Conservation (phyloP, 164 flowering plant genomes). For the Brasenia schreberi region DNA sequence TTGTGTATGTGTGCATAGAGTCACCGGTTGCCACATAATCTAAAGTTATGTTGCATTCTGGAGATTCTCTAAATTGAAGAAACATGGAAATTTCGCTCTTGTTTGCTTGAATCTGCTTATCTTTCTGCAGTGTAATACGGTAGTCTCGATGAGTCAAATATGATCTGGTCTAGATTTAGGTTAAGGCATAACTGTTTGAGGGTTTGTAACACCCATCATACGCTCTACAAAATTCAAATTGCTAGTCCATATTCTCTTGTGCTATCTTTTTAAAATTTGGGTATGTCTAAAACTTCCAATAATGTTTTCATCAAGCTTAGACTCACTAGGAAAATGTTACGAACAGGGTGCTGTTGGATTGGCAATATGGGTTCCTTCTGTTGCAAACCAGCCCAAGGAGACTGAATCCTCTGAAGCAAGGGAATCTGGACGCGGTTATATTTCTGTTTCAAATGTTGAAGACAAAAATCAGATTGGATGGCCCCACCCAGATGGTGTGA, state of each 20-base stretch:
- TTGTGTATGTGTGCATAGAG: no score
- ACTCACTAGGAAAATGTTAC: constrained; percentile 5
- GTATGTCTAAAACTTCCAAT: background rate
- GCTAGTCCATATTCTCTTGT: background rate
- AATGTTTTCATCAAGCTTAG: background rate
- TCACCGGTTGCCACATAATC: no score
- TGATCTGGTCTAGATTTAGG: background rate
- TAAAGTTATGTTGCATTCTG: no score
- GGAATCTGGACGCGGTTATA: constrained; percentile 39
- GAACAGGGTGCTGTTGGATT: constrained; percentile 96
- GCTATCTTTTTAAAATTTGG: background rate
- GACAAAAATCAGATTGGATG: constrained; percentile 34
- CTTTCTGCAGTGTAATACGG: background rate
- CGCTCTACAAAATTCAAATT: background rate
- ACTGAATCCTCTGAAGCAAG: constrained; percentile 39
- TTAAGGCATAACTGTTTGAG: background rate
- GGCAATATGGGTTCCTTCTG: constrained; percentile 99
- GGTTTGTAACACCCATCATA: background rate
- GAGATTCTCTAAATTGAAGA: no score
- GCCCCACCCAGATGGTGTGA: constrained; percentile 24
- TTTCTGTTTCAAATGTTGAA: constrained; percentile 41
- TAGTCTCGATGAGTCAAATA: no score
- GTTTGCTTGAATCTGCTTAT: background rate
- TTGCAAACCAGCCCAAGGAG: constrained; percentile 68
- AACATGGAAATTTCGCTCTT: no score